phyloP scores from a whole-genome alignment of 2,329 filamentous ascomycete genomes.

The Cadophora gregata region DNA sequence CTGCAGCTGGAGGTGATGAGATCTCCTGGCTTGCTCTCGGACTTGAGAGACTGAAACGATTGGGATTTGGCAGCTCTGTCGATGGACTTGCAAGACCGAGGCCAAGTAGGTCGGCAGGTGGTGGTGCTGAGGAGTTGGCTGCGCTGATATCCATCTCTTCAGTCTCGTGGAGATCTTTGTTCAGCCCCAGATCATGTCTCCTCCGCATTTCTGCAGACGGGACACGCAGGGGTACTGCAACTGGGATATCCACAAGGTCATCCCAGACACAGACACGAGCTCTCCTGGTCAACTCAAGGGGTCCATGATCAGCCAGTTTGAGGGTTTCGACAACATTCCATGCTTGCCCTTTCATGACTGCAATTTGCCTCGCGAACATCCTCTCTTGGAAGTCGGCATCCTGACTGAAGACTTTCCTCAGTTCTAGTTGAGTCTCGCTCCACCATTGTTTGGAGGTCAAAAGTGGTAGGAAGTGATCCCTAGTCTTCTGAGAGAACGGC shows the following conservation, averaged over 20 bases:
- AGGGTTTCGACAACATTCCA: constrained; percentile 99
- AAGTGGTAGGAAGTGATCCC: constrained; percentile 93
- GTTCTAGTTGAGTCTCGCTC: constrained; percentile 87
- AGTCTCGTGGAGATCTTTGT: constrained; percentile 54
- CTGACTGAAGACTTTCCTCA: constrained; percentile 87
- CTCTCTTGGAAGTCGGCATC: constrained; percentile 97
- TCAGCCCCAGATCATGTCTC: constrained; percentile 57
- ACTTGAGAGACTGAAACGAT: constrained; percentile 71
- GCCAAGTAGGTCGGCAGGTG: constrained; percentile 66
- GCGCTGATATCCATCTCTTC: constrained; percentile 94
- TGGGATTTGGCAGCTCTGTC: constrained; percentile 73
- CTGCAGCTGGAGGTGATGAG: constrained; percentile 33
- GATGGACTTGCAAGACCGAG: constrained; percentile 54
- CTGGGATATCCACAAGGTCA: constrained; percentile 92
- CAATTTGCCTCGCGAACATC: constrained; percentile 98
- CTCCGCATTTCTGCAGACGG: constrained; percentile 85
- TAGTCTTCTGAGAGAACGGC: constrained; percentile 92
- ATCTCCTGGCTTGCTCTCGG: constrained; percentile 44
- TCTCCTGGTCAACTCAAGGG: constrained; percentile 87
- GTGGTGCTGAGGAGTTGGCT: constrained; percentile 62
- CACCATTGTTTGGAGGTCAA: constrained; percentile 96
- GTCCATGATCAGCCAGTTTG: constrained; percentile 90
- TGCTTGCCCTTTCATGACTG: constrained; percentile 98
- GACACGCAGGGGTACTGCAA: constrained; percentile 86
- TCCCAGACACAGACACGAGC: constrained; percentile 97